These are phyloP conservation scores for Ustilaginoidea virens DNA, from an alignment of 2,329 filamentous ascomycete species.

Conservation along the genomic window DNA sequence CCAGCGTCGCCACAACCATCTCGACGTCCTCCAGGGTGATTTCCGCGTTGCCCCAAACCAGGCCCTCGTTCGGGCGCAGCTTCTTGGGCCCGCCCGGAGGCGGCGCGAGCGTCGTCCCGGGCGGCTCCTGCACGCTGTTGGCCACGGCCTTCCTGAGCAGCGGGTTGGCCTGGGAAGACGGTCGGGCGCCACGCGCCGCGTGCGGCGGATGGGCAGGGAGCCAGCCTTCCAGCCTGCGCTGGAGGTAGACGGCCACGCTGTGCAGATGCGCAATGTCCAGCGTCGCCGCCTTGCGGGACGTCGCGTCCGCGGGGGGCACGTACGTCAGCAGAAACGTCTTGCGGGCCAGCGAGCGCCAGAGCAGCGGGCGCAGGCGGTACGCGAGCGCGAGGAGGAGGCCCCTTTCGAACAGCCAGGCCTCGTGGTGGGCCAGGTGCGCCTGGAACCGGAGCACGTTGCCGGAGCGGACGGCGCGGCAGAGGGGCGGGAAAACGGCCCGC, in stretches of 20 bases:
- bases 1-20: conserved; percentile 57
- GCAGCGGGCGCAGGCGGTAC: conserved; percentile 62
- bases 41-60: conserved; percentile 47
- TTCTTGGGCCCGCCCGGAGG: conserved; percentile 28
- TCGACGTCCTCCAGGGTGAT: conserved; percentile 55
- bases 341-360: conserved; percentile 72
- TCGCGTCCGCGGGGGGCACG: conserved; percentile 41
- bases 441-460: conserved; percentile 67
- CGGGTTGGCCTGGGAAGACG: conserved; percentile 29
- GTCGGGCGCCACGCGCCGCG: conserved; percentile 13
- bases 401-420: conserved; percentile 60
- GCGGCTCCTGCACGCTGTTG: conserved; percentile 25
- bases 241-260: conserved; percentile 46
- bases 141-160: conserved; percentile 36
- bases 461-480: conserved; percentile 55
- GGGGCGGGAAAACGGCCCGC: conserved; percentile 50
- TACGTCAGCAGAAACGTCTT: conserved; percentile 68
- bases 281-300: conserved; percentile 51
- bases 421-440: conserved; percentile 45
- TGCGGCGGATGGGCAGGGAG: conserved; percentile 18
- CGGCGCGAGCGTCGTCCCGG: conserved; percentile 28
- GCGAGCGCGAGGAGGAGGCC: conserved; percentile 62
- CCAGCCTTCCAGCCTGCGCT: conserved; percentile 47
- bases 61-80: conserved; percentile 40
- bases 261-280: conserved; percentile 58